Evolutionary conservation across 306 rosid species (phyloP).

Genomic region (Luffa acutangula): DNA sequence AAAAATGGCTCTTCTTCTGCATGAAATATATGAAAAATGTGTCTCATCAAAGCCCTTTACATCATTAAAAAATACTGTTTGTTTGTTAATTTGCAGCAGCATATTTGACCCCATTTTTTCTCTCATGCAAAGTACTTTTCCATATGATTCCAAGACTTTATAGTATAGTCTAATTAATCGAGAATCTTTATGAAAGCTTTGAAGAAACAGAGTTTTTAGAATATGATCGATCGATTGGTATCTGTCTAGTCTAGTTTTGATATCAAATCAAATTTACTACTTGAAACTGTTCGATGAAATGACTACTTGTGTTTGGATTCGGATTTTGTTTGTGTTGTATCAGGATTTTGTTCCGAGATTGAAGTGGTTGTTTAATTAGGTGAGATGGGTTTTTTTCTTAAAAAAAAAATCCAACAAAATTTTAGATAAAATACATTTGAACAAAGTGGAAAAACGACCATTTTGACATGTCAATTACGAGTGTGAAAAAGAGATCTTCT

Average conservation of each 20-base stretch:
- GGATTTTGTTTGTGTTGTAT: not conserved
- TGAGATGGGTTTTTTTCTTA: too few relatives aligned
- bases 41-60: not conserved
- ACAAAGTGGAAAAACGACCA: too few relatives aligned
- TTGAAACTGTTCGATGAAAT: not conserved
- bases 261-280: not conserved
- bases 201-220: not conserved
- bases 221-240: not conserved
- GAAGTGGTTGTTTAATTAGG: too few relatives aligned
- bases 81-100: not conserved
- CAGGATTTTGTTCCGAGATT: not conserved
- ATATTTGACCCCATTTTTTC: not conserved
- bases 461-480: too few relatives aligned
- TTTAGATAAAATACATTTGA: not conserved
- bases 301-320: not conserved
- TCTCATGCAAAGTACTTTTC: not conserved
- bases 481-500: not conserved
- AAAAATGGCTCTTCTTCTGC: not conserved
- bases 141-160: not conserved
- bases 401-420: too few relatives aligned
- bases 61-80: not conserved
- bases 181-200: not conserved
- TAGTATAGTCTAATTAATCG: not conserved
- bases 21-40: not conserved
- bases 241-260: not conserved